Conservation (phyloP, 306 rosid genomes). For the Vigna nakashimae region DNA sequence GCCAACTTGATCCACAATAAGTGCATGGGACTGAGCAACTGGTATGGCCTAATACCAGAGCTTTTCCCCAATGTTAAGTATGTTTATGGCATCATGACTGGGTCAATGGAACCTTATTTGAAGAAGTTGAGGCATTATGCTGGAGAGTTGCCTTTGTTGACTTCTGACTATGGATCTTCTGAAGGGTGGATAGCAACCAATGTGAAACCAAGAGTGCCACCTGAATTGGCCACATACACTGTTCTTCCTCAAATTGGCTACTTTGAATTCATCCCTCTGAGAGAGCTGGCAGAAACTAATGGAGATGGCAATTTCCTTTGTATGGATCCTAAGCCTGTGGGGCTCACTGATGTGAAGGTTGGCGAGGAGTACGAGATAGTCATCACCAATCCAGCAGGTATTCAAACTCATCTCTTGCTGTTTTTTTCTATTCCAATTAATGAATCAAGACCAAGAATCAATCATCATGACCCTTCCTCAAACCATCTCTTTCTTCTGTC, state of each 20-base stretch:
- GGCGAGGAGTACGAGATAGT: slow-evolving; percentile 80
- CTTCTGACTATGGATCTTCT: slow-evolving; percentile 92
- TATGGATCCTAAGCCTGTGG: slow-evolving; percentile 59
- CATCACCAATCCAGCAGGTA: slow-evolving; percentile 84
- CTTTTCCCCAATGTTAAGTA: slow-evolving; percentile 85
- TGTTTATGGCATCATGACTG: slow-evolving; percentile 87
- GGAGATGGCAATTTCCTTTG: slow-evolving; percentile 28
- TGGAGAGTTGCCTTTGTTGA: slow-evolving; percentile 73
- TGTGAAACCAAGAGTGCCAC: slow-evolving; percentile 72
- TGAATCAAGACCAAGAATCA: background rate
- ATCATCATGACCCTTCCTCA: background rate
- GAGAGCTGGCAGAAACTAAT: slow-evolving; percentile 24
- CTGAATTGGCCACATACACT: slow-evolving; percentile 72
- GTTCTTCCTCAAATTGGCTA: slow-evolving; percentile 91
- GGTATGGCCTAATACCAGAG: slow-evolving; percentile 85
- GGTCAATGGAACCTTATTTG: slow-evolving; percentile 88
- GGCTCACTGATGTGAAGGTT: slow-evolving; percentile 70
- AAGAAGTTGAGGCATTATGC: slow-evolving; percentile 86
- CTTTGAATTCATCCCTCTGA: slow-evolving; percentile 82
- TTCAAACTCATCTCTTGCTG: slow-evolving; percentile 1
- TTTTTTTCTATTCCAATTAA: background rate
- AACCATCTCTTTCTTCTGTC: background rate
- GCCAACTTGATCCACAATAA: slow-evolving; percentile 65
- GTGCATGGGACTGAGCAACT: slow-evolving; percentile 71
- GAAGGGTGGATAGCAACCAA: slow-evolving; percentile 96